Conservation (phyloP, 208 protist species). For the Wallacemonas collosoma region DNA sequence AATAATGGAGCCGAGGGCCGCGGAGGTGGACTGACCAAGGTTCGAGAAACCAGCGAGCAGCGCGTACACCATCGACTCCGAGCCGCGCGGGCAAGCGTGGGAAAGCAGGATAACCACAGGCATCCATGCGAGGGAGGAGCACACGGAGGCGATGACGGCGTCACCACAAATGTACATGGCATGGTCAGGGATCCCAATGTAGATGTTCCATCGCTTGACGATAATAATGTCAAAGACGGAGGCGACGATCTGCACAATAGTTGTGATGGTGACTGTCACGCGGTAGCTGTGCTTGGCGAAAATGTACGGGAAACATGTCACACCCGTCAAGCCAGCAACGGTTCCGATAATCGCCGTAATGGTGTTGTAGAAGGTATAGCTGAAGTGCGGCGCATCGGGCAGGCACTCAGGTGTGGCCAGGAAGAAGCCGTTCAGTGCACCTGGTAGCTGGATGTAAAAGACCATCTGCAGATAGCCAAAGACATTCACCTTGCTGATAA, state of each 20-base stretch:
- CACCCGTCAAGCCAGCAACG: conserved; percentile 39
- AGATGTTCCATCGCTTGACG: conserved; percentile 62
- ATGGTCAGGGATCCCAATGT: conserved; percentile 52
- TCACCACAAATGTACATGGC: conserved; percentile 78
- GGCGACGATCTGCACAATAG: conserved; percentile 34
- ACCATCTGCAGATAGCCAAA: conserved; percentile 50
- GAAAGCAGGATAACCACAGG: conserved; percentile 71
- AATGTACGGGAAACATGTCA: conserved; percentile 53
- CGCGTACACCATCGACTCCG: conserved; percentile 74
- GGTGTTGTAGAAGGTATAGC: conserved; percentile 67
- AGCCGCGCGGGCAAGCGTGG: conserved; percentile 72
- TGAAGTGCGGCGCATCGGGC: conserved; percentile 57
- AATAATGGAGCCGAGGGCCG: conserved; percentile 41
- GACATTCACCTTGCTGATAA: conserved; percentile 69
- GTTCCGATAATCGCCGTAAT: conserved; percentile 46
- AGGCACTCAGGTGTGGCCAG: conserved; percentile 40
- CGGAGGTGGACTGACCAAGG: conserved; percentile 55
- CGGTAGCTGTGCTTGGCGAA: conserved; percentile 59
- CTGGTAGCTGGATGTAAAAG: conserved; percentile 46
- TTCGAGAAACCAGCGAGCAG: conserved; percentile 78
- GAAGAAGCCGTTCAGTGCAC: conserved; percentile 52
- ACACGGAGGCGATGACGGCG: conserved; percentile 51
- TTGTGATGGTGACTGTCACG: conserved; percentile 42
- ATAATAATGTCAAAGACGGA: conserved; percentile 66
- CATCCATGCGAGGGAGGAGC: conserved; percentile 75